phyloP scores from a whole-genome alignment of 768 basidiomycete species.

The Naganishia antarctica region DNA sequence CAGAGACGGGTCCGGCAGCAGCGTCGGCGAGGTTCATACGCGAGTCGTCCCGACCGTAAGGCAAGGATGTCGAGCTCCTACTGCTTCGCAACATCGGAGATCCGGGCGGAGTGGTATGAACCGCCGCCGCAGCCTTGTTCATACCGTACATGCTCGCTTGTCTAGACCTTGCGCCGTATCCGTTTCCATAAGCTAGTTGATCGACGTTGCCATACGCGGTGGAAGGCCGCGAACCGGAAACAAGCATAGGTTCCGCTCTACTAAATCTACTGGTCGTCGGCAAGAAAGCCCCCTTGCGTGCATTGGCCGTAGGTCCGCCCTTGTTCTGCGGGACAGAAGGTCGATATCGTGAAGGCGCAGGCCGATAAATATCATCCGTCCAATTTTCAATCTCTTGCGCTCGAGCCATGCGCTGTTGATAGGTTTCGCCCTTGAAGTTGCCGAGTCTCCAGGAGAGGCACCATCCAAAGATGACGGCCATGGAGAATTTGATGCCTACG shows the following conservation, averaged over 20 bases:
- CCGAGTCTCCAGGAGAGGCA: slow-evolving; percentile 95
- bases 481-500: slow-evolving; percentile 85
- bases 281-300: slow-evolving; percentile 51
- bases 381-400: slow-evolving; percentile 89
- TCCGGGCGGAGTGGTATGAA: slow-evolving; percentile 60
- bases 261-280: slow-evolving; percentile 56
- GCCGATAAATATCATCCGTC: slow-evolving; percentile 89
- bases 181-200: slow-evolving; percentile 29
- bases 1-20: slow-evolving; percentile 54
- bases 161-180: slow-evolving; percentile 30
- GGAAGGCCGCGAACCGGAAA: slow-evolving; percentile 40
- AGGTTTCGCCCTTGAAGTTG: slow-evolving; percentile 86
- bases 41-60: slow-evolving; percentile 54
- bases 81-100: slow-evolving; percentile 68
- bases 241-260: slow-evolving; percentile 65
- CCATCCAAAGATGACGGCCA: slow-evolving; percentile 97
- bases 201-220: slow-evolving; percentile 44
- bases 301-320: slow-evolving; percentile 52
- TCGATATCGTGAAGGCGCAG: slow-evolving; percentile 83
- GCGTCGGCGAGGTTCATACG: slow-evolving; percentile 41
- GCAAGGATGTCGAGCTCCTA: slow-evolving; percentile 73
- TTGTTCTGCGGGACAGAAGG: slow-evolving; percentile 72
- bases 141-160: slow-evolving; percentile 53
- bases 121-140: slow-evolving; percentile 23
- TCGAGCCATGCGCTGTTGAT: slow-evolving; percentile 83